These are phyloP conservation scores for Setomelanomma holmii DNA, from an alignment of 2,329 filamentous ascomycete genomes.

Conservation along the genomic window DNA sequence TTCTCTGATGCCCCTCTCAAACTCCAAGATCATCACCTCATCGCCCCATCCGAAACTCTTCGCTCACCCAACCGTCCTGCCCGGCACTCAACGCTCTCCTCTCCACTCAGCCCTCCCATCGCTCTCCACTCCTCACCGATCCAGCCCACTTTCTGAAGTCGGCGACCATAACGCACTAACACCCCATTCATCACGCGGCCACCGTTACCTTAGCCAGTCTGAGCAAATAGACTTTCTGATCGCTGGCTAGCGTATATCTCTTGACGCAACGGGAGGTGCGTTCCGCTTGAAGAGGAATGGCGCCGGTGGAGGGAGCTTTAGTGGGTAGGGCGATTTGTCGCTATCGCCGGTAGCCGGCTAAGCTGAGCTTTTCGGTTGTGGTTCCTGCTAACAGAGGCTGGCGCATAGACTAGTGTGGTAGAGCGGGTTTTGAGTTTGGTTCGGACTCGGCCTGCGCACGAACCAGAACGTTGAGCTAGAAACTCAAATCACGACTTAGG, in stretches of 20 bases:
- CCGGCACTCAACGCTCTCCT: neutral
- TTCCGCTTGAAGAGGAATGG: neutral
- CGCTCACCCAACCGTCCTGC: neutral
- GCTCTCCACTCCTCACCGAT: neutral
- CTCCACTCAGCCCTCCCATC: neutral
- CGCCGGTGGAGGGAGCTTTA: no score
- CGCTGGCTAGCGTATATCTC: constrained; percentile 12
- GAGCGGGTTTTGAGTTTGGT: neutral
- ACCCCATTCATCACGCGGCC: constrained; percentile 12
- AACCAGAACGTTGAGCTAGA: neutral
- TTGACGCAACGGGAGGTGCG: neutral
- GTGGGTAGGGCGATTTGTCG: neutral
- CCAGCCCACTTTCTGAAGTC: neutral
- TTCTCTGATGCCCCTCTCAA: no score
- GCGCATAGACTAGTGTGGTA: neutral
- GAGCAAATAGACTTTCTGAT: constrained; percentile 14
- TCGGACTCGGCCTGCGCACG: neutral
- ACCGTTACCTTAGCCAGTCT: constrained; percentile 7
- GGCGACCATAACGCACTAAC: constrained; percentile 12
- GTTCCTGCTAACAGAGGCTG: neutral
- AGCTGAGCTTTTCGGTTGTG: neutral
- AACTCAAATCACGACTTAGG: neutral
- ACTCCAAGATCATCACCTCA: neutral
- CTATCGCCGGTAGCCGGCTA: neutral
- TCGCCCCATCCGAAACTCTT: neutral